Percentiles rank a stretch among this genome's conserved stretches.
phyloP scores from a whole-genome alignment of 2,329 filamentous ascomycete genomes.

The Calonectria pseudoturangicola region DNA sequence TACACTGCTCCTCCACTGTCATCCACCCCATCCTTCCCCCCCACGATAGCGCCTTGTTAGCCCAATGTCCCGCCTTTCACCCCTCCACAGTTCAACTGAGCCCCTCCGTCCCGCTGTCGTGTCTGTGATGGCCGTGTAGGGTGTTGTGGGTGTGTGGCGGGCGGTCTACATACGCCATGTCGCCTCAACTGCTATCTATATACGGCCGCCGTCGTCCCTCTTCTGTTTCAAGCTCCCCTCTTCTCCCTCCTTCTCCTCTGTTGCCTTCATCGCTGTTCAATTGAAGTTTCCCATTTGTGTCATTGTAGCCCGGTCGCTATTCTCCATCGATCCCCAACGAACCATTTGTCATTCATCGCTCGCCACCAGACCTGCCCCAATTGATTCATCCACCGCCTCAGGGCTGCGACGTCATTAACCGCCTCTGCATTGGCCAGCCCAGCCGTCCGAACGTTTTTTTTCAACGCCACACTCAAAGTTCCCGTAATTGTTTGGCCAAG shows the following conservation, averaged over 20 bases:
- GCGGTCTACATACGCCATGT: conserved; percentile 19
- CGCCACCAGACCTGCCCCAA: background rate
- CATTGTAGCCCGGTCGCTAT: background rate
- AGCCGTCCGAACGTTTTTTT: background rate
- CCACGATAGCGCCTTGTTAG: conserved; percentile 23
- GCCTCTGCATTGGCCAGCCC: conserved; percentile 15
- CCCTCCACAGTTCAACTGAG: background rate
- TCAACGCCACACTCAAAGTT: conserved; percentile 19
- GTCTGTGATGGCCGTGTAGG: background rate
- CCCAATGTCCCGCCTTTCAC: conserved; percentile 6
- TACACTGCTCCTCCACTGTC: conserved; percentile 14
- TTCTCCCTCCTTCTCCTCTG: conserved; percentile 37
- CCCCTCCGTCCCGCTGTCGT: conserved; percentile 10
- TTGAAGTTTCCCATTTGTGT: background rate
- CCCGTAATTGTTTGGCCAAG: conserved; percentile 12
- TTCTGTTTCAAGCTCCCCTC: conserved; percentile 32
- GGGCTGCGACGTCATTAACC: conserved; percentile 1
- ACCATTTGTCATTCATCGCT: background rate
- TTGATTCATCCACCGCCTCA: conserved; percentile 16
- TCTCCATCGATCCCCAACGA: background rate
- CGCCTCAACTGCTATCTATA: conserved; percentile 26
- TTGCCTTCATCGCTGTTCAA: conserved; percentile 28
- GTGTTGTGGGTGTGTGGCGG: background rate
- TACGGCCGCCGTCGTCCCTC: conserved; percentile 26
- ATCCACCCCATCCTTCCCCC: background rate